Percentiles rank a stretch among this genome's conserved stretches.
Evolutionary conservation across 2,329 filamentous ascomycete genomes (phyloP).

Genomic region (Lasiodiplodia gonubiensis): DNA sequence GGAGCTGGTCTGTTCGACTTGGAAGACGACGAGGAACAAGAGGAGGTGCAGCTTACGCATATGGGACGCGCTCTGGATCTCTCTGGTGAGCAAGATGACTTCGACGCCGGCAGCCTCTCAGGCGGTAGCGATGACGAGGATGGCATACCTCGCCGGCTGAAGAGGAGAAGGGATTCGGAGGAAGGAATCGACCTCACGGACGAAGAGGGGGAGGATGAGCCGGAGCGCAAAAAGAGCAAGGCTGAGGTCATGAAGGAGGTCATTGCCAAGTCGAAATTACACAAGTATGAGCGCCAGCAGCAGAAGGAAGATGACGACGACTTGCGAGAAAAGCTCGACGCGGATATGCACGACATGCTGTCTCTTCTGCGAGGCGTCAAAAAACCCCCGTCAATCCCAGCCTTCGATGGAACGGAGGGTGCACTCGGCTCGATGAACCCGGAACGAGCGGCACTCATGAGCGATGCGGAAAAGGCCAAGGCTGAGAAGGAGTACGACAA

Average conservation of each 20-base stretch:
- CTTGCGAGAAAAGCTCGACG: conserved; percentile 80
- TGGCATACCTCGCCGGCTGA: conserved; percentile 47
- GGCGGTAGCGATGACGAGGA: conserved; percentile 49
- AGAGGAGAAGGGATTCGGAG: conserved; percentile 54
- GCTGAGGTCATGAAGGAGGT: conserved; percentile 98
- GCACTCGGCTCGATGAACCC: conserved; percentile 58
- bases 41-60: conserved; percentile 76
- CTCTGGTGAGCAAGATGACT: conserved; percentile 71
- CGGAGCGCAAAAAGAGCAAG: conserved; percentile 90
- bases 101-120: conserved; percentile 75
- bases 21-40: conserved; percentile 77
- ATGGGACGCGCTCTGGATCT: conserved; percentile 76
- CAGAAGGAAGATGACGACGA: conserved; percentile 94
- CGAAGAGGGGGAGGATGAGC: conserved; percentile 60
- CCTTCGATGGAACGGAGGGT: conserved; percentile 45
- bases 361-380: conserved; percentile 68
- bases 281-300: conserved; percentile 93
- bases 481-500: conserved; percentile 89
- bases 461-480: conserved; percentile 62
- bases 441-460: conserved; percentile 66
- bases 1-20: conserved; percentile 86
- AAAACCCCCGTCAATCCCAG: conserved; percentile 51
- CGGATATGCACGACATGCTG: conserved; percentile 78
- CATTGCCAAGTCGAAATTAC: conserved; percentile 93
- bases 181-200: conserved; percentile 55